Evolutionary conservation across 2,329 filamentous ascomycete species (phyloP).

Genomic region (Trichoderma simmonsii): DNA sequence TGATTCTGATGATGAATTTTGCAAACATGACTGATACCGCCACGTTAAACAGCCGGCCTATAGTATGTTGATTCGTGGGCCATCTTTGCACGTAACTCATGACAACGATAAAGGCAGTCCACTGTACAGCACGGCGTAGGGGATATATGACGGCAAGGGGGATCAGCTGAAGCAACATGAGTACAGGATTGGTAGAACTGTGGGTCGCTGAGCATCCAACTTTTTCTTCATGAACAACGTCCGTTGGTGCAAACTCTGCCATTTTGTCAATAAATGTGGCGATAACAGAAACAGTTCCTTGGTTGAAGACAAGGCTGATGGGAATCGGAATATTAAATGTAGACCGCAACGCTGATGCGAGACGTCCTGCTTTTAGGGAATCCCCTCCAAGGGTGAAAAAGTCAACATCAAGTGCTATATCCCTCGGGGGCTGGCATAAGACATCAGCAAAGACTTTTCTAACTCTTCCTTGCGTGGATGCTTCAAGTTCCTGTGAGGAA

Average conservation of each 20-base stretch:
- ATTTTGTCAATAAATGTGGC: slow-evolving; percentile 37
- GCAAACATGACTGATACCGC: slow-evolving; percentile 44
- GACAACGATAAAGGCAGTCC: slow-evolving; percentile 50
- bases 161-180: slow-evolving; percentile 50
- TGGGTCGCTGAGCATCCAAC: slow-evolving; percentile 39
- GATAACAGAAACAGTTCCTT: slow-evolving; percentile 43
- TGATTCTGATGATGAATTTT: slow-evolving; percentile 36
- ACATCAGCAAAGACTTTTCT: slow-evolving; percentile 44
- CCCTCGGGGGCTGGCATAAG: slow-evolving; percentile 37
- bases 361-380: slow-evolving; percentile 50
- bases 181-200: slow-evolving; percentile 48
- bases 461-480: slow-evolving; percentile 38
- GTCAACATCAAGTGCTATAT: slow-evolving; percentile 42
- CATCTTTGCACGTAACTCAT: slow-evolving; percentile 41
- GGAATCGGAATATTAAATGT: slow-evolving; percentile 48
- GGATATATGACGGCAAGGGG: slow-evolving; percentile 51
- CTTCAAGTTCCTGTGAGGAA: slow-evolving; percentile 25
- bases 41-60: slow-evolving; percentile 48
- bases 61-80: slow-evolving; percentile 37
- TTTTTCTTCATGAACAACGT: slow-evolving; percentile 20
- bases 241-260: slow-evolving; percentile 11
- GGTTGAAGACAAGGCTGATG: slow-evolving; percentile 50
- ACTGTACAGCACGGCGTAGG: slow-evolving; percentile 48
- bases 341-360: slow-evolving; percentile 49
- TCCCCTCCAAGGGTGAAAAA: slow-evolving; percentile 55